Conservation (phyloP, 1,284 basidiomycete genomes). For the Cryptococcus jaspeensis region DNA sequence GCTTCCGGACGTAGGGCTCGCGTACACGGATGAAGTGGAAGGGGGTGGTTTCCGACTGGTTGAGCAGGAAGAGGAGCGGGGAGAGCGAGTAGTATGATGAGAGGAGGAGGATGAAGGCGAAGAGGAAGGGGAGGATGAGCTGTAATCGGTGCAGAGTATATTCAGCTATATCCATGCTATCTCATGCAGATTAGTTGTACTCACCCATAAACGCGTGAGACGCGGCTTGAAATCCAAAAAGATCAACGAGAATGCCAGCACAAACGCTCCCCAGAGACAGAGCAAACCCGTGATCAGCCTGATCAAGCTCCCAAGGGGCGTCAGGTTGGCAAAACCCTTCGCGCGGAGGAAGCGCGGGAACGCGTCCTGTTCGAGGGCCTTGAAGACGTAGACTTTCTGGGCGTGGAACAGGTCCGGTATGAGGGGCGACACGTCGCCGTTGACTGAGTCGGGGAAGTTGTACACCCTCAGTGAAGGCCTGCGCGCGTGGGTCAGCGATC, state of each 20-base stretch:
- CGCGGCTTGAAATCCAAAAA: slow-evolving; percentile 90
- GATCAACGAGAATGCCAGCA: slow-evolving; percentile 84
- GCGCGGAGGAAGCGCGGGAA: slow-evolving; percentile 92
- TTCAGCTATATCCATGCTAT: background rate
- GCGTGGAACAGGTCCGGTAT: slow-evolving; percentile 96
- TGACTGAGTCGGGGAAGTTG: slow-evolving; percentile 57
- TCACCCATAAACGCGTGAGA: slow-evolving; percentile 87
- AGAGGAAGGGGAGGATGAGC: slow-evolving; percentile 91
- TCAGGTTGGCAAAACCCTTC: slow-evolving; percentile 96
- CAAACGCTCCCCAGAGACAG: slow-evolving; percentile 86
- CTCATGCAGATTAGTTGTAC: slow-evolving; percentile 46
- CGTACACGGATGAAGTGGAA: slow-evolving; percentile 85
- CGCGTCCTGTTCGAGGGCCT: slow-evolving; percentile 96
- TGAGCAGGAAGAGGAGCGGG: slow-evolving; percentile 62
- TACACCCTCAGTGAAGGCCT: slow-evolving; percentile 46
- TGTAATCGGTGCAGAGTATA: slow-evolving; percentile 40
- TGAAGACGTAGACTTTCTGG: slow-evolving; percentile 96
- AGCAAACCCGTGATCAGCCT: slow-evolving; percentile 80
- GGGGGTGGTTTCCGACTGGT: slow-evolving; percentile 60
- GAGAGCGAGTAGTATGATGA: slow-evolving; percentile 96
- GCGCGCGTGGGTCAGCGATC: slow-evolving; percentile 4
- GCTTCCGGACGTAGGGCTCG: slow-evolving; percentile 87
- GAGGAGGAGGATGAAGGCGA: slow-evolving; percentile 84
- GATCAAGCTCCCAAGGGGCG: slow-evolving; percentile 81
- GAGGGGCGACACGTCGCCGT: slow-evolving; percentile 75